A percentile compares a stretch with the other conserved stretches of the same genome.
Evolutionary conservation across 495 filamentous ascomycete genomes (phyloP).

Genomic region (Tuber microsphaerosporum): DNA sequence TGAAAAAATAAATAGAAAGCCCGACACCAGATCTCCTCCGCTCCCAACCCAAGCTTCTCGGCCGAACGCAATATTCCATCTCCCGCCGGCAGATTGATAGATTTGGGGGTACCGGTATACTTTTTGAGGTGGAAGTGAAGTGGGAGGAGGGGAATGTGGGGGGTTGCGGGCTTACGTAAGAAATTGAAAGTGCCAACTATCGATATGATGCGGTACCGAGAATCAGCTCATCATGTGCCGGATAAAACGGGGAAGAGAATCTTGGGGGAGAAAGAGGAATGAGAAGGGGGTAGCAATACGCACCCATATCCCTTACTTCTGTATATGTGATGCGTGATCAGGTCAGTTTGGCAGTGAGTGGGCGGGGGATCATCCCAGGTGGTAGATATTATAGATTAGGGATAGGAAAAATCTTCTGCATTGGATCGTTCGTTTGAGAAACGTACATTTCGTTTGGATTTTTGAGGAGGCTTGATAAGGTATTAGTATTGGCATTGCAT

Average conservation of each 20-base stretch:
- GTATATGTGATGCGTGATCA: conserved; percentile 2
- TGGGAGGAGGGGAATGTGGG: not conserved
- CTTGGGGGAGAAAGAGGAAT: conserved; percentile 12
- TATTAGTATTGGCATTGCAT: conserved; percentile 7
- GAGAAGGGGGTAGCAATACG: conserved; percentile 9
- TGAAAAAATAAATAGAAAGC: conserved; percentile 38
- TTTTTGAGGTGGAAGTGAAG: not conserved
- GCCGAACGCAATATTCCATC: conserved; percentile 71
- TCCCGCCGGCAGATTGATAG: conserved; percentile 42
- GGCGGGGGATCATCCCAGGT: not conserved
- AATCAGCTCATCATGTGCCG: conserved; percentile 6
- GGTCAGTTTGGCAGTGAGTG: conserved; percentile 28
- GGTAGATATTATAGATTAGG: conserved; percentile 5
- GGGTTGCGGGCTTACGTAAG: conserved; percentile 43
- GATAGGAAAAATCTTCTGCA: conserved; percentile 19
- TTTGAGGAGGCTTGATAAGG: conserved; percentile 40
- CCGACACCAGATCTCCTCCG: conserved; percentile 43
- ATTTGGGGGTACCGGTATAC: conserved; percentile 19
- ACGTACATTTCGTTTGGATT: conserved; percentile 47
- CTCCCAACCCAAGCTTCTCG: conserved; percentile 49
- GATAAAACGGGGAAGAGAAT: conserved; percentile 15
- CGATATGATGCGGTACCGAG: conserved; percentile 8
- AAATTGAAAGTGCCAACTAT: conserved; percentile 26
- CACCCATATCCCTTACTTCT: conserved; percentile 31
- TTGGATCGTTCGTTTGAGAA: not conserved